Base-by-base conservation (phyloP, 306 rosid species). In the Astragalus membranaceus region DNA sequence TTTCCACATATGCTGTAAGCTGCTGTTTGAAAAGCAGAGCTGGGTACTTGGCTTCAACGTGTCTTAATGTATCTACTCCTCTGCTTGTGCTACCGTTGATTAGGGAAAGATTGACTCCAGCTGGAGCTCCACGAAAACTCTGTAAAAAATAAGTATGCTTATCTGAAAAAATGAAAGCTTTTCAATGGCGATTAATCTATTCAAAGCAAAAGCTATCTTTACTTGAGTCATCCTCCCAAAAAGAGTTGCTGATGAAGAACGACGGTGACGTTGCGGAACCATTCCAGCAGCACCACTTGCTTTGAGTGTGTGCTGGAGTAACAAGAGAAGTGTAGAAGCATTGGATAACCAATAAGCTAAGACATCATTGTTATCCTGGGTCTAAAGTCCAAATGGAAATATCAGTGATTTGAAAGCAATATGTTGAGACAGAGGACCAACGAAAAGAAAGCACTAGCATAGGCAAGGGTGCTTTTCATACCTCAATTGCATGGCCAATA, bases 1-100 rank as follows among this genome's bases (percentile, higher is more conserved):
- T 95, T 82, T 95, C 99, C 29, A 91, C 88, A 76, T 85, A 95
- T 47, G 96, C 96, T 23, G 96, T 87, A 67, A 95, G 97, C 92
- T 91, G 97, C 83, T 95, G 97, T 81, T 91, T 95, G 75, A 95
- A 91, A 71, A 95, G 85, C 67, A 95, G 80, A 29, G 97, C 96
- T 13, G 96, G 99, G 79, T 95, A 95, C 77, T 87, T 91, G 57
- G 95, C 96, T 85, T 95, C 99, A 74, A 95, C 97, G 85, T 91
- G 99, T 72, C 95, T 85, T 53, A 87, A 74, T 32, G 90, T 86
- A 65, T 94, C 97, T 69, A 83, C 84, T 64, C 99, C 87, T 63
- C 92, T 86, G 72, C 76, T 75, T 53, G 73, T 46, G 71, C 74
- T 72, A 49, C 86, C 86, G 49, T 70, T 73, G 72, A 82, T 67